Percentiles rank a stretch among this genome's conserved stretches.
Conservation (phyloP, 768 basidiomycete genomes). For the Dioszegia crocea region DNA sequence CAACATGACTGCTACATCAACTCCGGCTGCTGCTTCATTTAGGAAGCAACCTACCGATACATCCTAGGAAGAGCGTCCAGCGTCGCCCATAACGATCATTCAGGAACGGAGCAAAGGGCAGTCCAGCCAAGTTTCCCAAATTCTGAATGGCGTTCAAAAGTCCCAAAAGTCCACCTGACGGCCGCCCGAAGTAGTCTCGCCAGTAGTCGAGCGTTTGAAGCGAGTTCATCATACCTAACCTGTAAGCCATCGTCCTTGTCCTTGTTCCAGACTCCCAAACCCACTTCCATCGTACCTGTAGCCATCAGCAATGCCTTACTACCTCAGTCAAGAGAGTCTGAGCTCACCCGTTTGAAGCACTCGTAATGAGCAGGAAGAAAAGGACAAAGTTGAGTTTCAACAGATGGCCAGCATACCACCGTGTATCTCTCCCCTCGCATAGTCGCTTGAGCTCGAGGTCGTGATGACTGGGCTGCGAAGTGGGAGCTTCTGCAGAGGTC, state of each 20-base stretch:
- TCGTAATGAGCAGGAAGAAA: constrained; percentile 8
- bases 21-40: too few species aligned
- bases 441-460: constrained; percentile 7
- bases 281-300: constrained; percentile 4
- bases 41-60: constrained; percentile 46
- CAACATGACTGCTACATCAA: constrained; percentile 10
- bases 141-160: constrained; percentile 23
- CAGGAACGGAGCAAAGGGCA: constrained; percentile 49
- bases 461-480: constrained; percentile 5
- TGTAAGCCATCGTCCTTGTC: neutral
- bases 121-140: constrained; percentile 12
- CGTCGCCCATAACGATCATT: constrained; percentile 57
- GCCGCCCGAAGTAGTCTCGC: constrained; percentile 16
- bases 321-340: neutral
- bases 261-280: too few species aligned
- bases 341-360: constrained; percentile 3
- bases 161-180: constrained; percentile 10
- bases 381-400: constrained; percentile 27
- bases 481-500: neutral
- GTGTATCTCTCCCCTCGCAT: constrained; percentile 23
- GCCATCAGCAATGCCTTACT: neutral
- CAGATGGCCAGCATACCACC: constrained; percentile 30
- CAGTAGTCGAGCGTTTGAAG: constrained; percentile 17
- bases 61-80: constrained; percentile 57
- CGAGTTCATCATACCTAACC: constrained; percentile 20